Percentiles rank a stretch among this genome's conserved stretches.
These are phyloP conservation scores for Jatropha curcas DNA, from an alignment of 345 rosid genomes.

Conservation along the genomic window DNA sequence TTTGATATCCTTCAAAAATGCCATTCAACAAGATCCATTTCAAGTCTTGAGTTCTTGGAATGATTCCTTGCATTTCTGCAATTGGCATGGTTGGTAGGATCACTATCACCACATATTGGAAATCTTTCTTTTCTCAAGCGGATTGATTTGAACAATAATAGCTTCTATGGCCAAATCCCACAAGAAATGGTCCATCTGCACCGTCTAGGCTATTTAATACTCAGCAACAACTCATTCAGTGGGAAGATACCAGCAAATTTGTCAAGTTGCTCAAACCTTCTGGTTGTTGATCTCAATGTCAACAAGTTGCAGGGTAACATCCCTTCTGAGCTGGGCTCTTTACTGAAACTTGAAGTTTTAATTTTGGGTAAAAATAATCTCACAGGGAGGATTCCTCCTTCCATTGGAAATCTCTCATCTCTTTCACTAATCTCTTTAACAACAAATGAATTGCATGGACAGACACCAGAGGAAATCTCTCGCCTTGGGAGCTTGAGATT, in stretches of 20 bases:
- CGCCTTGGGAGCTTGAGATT: background rate
- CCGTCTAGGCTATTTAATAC: slow-evolving; percentile 14
- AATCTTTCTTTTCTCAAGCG: slow-evolving; percentile 7
- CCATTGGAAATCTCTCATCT: background rate
- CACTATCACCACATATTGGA: too few species aligned
- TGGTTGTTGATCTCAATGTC: slow-evolving; percentile 6
- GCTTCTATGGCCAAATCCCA: slow-evolving; percentile 27
- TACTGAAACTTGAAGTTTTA: background rate
- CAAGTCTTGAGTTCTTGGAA: slow-evolving; percentile 17
- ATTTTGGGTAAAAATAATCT: background rate
- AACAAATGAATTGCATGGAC: background rate
- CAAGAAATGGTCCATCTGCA: slow-evolving; percentile 25
- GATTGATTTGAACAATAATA: slow-evolving; percentile 21
- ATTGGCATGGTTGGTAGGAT: slow-evolving; percentile 14
- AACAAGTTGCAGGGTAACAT: slow-evolving; percentile 35
- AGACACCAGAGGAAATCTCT: background rate
- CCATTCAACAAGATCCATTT: too few species aligned
- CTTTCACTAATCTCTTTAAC: background rate
- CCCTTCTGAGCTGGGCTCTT: slow-evolving; percentile 26
- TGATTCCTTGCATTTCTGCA: slow-evolving; percentile 1
- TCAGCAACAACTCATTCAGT: slow-evolving; percentile 21
- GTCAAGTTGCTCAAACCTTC: slow-evolving; percentile 24
- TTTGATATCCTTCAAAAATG: too few species aligned
- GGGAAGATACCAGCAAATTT: slow-evolving; percentile 31
- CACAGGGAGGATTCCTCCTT: background rate